These are phyloP conservation scores for Diaporthe capsici DNA, from an alignment of 2,329 filamentous ascomycete genomes.

Conservation along the genomic window DNA sequence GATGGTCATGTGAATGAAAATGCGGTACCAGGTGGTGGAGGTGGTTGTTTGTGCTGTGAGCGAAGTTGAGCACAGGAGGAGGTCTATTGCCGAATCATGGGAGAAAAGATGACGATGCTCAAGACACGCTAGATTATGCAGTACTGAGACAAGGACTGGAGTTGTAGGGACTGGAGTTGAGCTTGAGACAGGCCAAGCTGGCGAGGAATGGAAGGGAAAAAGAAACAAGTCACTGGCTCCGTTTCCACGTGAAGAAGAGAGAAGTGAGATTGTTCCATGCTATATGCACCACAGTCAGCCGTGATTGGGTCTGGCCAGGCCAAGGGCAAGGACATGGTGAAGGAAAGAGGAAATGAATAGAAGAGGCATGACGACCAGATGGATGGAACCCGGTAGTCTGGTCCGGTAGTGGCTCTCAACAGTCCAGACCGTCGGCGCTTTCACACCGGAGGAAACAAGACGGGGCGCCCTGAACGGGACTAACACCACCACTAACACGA, in stretches of 20 bases:
- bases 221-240: neutral
- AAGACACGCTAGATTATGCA: slow-evolving; percentile 4
- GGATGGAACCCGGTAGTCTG: slow-evolving; percentile 2
- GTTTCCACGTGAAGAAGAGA: neutral
- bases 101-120: neutral
- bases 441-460: slow-evolving; percentile 1
- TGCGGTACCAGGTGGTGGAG: neutral
- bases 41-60: neutral
- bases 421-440: slow-evolving; percentile 8
- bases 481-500: neutral
- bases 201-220: neutral
- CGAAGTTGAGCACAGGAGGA: neutral
- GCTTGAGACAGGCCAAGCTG: neutral
- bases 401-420: slow-evolving; percentile 10
- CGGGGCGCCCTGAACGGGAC: neutral
- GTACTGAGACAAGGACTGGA: neutral
- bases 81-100: neutral
- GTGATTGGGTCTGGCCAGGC: neutral
- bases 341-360: neutral
- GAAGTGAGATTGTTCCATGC: neutral
- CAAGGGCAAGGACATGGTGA: neutral
- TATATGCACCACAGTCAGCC: neutral
- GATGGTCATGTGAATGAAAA: neutral
- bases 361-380: slow-evolving; percentile 8
- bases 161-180: too few relatives aligned